Percentiles rank a stretch among this genome's conserved stretches.
phyloP scores from a whole-genome alignment of 768 basidiomycete species.

The Serendipita sp. region DNA sequence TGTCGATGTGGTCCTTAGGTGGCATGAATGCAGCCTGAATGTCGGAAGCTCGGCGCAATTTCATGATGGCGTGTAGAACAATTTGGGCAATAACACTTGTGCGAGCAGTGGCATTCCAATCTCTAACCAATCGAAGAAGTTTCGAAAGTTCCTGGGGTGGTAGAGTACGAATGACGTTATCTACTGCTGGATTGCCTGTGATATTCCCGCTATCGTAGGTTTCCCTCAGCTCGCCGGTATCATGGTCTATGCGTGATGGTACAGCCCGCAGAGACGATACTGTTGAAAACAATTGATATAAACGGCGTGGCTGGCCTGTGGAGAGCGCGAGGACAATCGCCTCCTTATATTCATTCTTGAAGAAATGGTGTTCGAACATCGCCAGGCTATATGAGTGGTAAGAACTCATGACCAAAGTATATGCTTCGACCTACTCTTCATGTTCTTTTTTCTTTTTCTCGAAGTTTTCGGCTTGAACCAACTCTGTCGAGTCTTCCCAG shows the following conservation, averaged over 20 bases:
- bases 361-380: neutral
- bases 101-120: slow-evolving; percentile 93
- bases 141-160: slow-evolving; percentile 57
- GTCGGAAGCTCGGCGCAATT: slow-evolving; percentile 57
- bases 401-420: slow-evolving; percentile 17
- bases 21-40: slow-evolving; percentile 47
- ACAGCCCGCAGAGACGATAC: slow-evolving; percentile 23
- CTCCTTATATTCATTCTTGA: slow-evolving; percentile 60
- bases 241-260: slow-evolving; percentile 3
- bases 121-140: slow-evolving; percentile 63
- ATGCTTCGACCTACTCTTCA: slow-evolving; percentile 67
- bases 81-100: slow-evolving; percentile 74
- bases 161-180: slow-evolving; percentile 65
- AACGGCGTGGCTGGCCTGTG: slow-evolving; percentile 83
- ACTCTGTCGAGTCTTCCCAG: slow-evolving; percentile 86
- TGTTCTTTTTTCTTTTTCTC: slow-evolving; percentile 57
- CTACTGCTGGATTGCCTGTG: slow-evolving; percentile 59
- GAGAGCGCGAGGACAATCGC: slow-evolving; percentile 85
- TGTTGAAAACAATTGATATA: slow-evolving; percentile 61
- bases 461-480: slow-evolving; percentile 33
- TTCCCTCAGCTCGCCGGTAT: neutral
- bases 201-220: slow-evolving; percentile 21
- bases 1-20: slow-evolving; percentile 10
- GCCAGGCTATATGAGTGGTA: neutral
- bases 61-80: slow-evolving; percentile 66